Evolutionary conservation across 2,329 filamentous ascomycete species (phyloP).

Genomic region (Ascochyta koolunga): DNA sequence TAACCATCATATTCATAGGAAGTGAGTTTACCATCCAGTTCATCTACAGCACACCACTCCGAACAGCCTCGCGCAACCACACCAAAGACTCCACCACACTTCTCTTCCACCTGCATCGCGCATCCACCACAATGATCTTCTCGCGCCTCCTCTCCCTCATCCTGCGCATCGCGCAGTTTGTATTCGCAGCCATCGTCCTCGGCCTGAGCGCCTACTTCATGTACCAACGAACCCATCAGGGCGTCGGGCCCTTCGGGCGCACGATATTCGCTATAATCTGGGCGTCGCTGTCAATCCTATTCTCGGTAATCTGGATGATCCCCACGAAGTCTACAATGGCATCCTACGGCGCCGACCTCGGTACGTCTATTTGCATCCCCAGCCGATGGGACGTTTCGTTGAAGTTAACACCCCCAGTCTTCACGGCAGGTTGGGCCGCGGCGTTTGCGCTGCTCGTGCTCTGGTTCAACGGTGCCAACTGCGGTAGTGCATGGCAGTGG

Average conservation of each 20-base stretch:
- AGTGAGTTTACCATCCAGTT: background rate
- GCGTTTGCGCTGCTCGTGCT: conserved; percentile 49
- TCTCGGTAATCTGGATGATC: conserved; percentile 74
- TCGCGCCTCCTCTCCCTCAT: conserved; percentile 62
- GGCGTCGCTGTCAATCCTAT: conserved; percentile 70
- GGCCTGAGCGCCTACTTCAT: conserved; percentile 35
- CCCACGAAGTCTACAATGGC: conserved; percentile 72
- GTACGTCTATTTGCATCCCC: conserved; percentile 11
- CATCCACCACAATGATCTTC: conserved; percentile 33
- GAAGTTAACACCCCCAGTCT: conserved; percentile 48
- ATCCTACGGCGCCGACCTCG: conserved; percentile 72
- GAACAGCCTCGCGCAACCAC: background rate
- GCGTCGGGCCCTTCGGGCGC: conserved; percentile 64
- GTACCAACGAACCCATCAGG: conserved; percentile 41
- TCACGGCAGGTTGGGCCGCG: conserved; percentile 72
- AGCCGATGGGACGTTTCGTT: too few relatives aligned
- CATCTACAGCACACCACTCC: background rate
- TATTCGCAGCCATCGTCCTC: conserved; percentile 67
- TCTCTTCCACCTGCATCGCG: background rate
- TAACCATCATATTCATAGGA: background rate
- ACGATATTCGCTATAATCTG: conserved; percentile 79
- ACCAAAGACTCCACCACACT: background rate
- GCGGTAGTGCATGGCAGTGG: conserved; percentile 57
- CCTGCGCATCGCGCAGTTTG: conserved; percentile 68
- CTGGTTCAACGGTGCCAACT: conserved; percentile 32